Evolutionary conservation across 441 rosid genomes (phyloP), one percentile per base, ranked within the genome.

Genomic region (Euphorbia celastroides): DNA sequence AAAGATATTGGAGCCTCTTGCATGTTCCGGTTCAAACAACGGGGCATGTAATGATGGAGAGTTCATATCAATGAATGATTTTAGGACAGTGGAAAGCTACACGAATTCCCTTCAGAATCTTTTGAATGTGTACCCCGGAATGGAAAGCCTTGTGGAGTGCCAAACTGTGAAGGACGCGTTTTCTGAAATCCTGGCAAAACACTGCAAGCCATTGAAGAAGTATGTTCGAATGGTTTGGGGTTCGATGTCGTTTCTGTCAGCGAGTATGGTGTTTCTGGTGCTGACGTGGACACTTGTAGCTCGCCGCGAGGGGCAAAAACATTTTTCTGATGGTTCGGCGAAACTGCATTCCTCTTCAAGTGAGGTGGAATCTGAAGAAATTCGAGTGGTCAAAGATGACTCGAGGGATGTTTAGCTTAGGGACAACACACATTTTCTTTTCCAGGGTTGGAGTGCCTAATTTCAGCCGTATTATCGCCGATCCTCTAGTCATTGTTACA

Each of bases 81-180:
- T 69, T 56, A 64, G 28, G 60, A 66, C 72, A 9, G 81, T 81
- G n/a, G 77, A 74, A 72, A 77, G 72, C 12, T 86, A 77, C 84
- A 77, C 86, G 14, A 68, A 67, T 62, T 83, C 86, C 11, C 67
- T 86, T 60, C 92, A 88, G 67, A 76, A 36, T 31, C 81, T 86
- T 2, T 67, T 86, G 17, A 68, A 85, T 8, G 83, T 66, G 7
- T 88, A 82, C 65, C 96, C 96, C 0, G 77, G 78, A 7, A 76
- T 88, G 88, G 84, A 83, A 75, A 80, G 59, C 55, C 74, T 86
- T 4, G 69, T 85, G 26, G 78, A 85, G 50, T 89, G 96, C 48
- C 81, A 80, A 66, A 70, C 62, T 5, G 88, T 85, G 72, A 81
- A 81, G 74, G 77, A 70, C 50, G 88, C 92, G 7, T 82, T 86